Conservation (phyloP, 495 filamentous ascomycete genomes). For the Aspergillus cavernicola region DNA sequence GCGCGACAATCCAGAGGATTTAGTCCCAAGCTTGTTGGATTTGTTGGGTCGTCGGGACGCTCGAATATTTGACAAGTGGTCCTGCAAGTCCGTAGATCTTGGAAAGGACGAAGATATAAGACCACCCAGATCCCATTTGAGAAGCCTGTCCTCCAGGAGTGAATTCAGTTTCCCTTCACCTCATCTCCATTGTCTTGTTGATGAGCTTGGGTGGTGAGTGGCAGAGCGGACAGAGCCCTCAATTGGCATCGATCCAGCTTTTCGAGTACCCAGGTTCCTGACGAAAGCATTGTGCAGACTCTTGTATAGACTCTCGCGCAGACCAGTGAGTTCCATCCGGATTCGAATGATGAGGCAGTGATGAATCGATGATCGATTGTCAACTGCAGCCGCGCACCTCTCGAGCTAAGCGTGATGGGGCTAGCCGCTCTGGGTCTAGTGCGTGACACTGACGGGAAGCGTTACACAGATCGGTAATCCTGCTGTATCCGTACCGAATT, state of each 20-base stretch:
- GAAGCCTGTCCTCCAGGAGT: not conserved
- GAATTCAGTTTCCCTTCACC: conserved; percentile 1
- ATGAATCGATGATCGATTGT: not conserved
- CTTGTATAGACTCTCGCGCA: not conserved
- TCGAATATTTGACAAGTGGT: conserved; percentile 3
- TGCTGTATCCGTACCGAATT: conserved; percentile 3
- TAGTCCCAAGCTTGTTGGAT: conserved; percentile 10
- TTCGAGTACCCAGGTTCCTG: too few species aligned
- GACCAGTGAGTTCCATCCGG: conserved; percentile 1
- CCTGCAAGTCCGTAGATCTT: not conserved
- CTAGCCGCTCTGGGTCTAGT: conserved; percentile 8
- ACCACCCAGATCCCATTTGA: not conserved
- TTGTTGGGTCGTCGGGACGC: conserved; percentile 2
- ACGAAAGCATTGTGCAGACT: too few species aligned
- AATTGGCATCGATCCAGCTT: not conserved
- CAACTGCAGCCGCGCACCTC: conserved; percentile 14
- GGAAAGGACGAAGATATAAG: conserved; percentile 6
- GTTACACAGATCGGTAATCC: conserved; percentile 10
- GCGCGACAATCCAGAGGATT: conserved; percentile 14
- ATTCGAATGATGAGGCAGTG: too few species aligned
- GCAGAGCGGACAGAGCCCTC: not conserved
- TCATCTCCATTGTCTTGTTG: not conserved
- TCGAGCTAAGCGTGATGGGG: conserved; percentile 12
- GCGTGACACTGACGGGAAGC: conserved; percentile 12
- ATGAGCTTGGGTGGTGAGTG: conserved; percentile 1